Evolutionary conservation across 441 rosid genomes (phyloP), one percentile per base, ranked within the genome.

Genomic region (Aquilaria agallochum): DNA sequence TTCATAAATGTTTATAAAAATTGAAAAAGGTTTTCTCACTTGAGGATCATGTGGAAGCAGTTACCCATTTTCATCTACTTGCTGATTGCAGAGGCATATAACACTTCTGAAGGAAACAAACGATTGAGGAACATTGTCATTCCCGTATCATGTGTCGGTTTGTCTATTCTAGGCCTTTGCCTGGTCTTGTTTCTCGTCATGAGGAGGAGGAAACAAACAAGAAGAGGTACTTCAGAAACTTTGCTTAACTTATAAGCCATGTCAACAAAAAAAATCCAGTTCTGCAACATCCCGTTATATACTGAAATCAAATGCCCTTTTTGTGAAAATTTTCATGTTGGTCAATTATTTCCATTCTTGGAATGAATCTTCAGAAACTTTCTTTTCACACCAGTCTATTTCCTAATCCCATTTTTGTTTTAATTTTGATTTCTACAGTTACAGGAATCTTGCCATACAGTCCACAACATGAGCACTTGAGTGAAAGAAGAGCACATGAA

Each of bases 401-500:
- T 15, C 31, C 10, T 52, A 9, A 30, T 52, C 11, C 15, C 20
- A 20, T 15, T 15, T 20, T 31, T 52, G 55, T 9, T 53, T 31
- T 10, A 53, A 8, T 53, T 53, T 12, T 32, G 20, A 55, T 10
- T 11, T 11, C 33, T 34, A 10, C 34, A 53, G 13, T 27, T 33
- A 50, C 40, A 62, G 57, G 55, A 62, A 15, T 11, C 9, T 11
- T 15, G 11, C 27, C 42, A 62, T 46, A 20, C 0, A 40, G 1
- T 3, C 52, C 5, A 36, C 11, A 34, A 27, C 13, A 44, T n/a
- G 14, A 44, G 9, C 46, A 45, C 42, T 20, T 15, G 42, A 34
- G 9, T 11, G 51, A 27, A 40, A 62, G 53, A 42, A 10, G 59
- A 59, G 3, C 20, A 20, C 20, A 20, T 20, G 69, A 72, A 32